Base-by-base conservation (phyloP, 2,329 filamentous ascomycete species). In the Macrophomina phaseolina region DNA sequence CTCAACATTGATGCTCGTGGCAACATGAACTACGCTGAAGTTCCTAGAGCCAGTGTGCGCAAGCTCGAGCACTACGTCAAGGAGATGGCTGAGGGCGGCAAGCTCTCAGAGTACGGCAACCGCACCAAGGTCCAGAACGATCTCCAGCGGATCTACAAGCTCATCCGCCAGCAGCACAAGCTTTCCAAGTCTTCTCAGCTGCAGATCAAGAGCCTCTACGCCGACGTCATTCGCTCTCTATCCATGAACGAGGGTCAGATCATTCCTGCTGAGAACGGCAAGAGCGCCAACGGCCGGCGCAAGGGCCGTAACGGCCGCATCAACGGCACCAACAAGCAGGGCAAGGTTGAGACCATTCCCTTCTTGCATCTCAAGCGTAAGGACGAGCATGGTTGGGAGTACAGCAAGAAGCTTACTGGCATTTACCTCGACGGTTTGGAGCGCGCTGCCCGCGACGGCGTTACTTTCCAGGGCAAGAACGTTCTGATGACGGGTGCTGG, bases 241-340 rank as follows among this genome's bases (percentile, higher is more conserved):
- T 91, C 91, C 68, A 99, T 99, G 95, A 99, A 97, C 75, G 94
- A 99, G 81, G 94, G 90, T 77, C 94, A 98, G 78, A 98, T 99
- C 74, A 91, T 99, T 71, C 92, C 94, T 45, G 91, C 91, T 77
- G 93, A 97, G 76, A 91, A 90, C 71, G 88, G 89, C 75, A 93
- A 91, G 80, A 76, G 80, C 77, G 78, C 79, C 64, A 86, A 85
- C 71, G 86, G 84, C 68, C 82, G 85, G 70, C 89, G 86, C 78
- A 89, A 87, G 77, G 80, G 81, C 36, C 83, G 83, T 69, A 85
- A 83, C 70, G 82, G 82, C 67, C 82, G 81, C 64, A 76, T 83
- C 67, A 85, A 85, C 67, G 82, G 82, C 56, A 80, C 80, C 51
- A 82, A 85, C 74, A 96, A 95, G 84, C 81, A 84, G 67, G 93